A percentile compares a stretch with the other conserved stretches of the same genome.
These are phyloP conservation scores for Rosa rugosa DNA, from an alignment of 306 rosid genomes.

Conservation along the genomic window DNA sequence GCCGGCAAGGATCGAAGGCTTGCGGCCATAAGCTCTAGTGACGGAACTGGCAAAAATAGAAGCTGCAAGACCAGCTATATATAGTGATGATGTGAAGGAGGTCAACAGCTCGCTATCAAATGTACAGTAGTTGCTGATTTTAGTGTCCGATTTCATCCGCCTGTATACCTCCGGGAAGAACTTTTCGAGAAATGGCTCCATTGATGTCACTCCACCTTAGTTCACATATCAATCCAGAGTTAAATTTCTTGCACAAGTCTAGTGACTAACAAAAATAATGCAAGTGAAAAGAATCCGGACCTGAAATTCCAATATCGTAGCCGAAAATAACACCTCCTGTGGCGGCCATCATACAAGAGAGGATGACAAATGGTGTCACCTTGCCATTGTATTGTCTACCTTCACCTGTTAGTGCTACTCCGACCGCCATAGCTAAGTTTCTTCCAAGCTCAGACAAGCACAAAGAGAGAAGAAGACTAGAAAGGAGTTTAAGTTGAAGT, in stretches of 20 bases:
- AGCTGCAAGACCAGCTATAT: slow-evolving; percentile 67
- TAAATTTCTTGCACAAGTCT: background rate
- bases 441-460: background rate
- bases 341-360: slow-evolving; percentile 61
- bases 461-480: background rate
- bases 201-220: slow-evolving; percentile 69
- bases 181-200: slow-evolving; percentile 68
- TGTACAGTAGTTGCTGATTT: slow-evolving; percentile 66
- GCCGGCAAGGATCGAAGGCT: slow-evolving; percentile 57
- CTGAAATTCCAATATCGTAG: slow-evolving; percentile 68
- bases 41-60: slow-evolving; percentile 58
- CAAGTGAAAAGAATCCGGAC: slow-evolving; percentile 9
- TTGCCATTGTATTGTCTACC: slow-evolving; percentile 47
- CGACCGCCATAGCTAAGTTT: slow-evolving; percentile 55
- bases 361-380: slow-evolving; percentile 42
- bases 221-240: slow-evolving; percentile 1
- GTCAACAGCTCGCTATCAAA: slow-evolving; percentile 63
- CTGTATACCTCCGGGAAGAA: slow-evolving; percentile 59
- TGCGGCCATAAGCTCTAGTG: slow-evolving; percentile 63
- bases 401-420: slow-evolving; percentile 22
- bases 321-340: slow-evolving; percentile 68
- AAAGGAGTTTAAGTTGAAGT: background rate
- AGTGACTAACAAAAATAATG: background rate
- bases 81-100: slow-evolving; percentile 75
- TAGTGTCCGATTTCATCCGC: slow-evolving; percentile 47